Base-by-base conservation (phyloP, 2,329 filamentous ascomycete species). In the Colletotrichum siamense region DNA sequence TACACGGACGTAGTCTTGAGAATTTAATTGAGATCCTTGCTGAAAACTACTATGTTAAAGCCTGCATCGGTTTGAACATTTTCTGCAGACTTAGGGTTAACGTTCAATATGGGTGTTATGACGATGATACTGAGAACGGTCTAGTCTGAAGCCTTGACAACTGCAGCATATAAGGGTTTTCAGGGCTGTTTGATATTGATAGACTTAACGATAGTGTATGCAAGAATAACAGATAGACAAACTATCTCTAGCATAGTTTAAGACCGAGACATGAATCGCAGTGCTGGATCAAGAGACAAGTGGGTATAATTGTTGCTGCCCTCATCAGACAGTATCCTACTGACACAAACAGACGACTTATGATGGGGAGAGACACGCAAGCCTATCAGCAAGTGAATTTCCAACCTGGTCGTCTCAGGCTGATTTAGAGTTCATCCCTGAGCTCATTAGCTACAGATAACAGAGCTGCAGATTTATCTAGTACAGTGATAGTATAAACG, bases 11-110 rank as follows among this genome's bases (percentile, higher is more conserved):
- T 44, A 44, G 39, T 9, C 8, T 44, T 44, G 2, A 44, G 39
- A 3, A 10, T 44, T 10, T 44, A 0, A 44, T 0, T n/a, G 8
- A 44, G 39, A n/a, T 44, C 16, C 5, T 2, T n/a, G 8, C 18
- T n/a, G 8, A 1, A 44, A n/a, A 18, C 39, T 44, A 44, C 39
- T 2, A 9, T 44, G 5, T n/a, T 1, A 18, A 44, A 9, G 39
- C 3, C 5, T 44, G 8, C 2, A 44, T 44, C 8, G 0, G 9
- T 44, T 44, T n/a, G 9, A n/a, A 44, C 0, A n/a, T 5, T 44
- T 18, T 18, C 39, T 9, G 39, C 5, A 44, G 18, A 44, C 39
- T 44, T 44, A 0, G 39, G 39, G 18, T 6, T 16, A n/a, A 44
- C 2, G 39, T 44, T 44, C 5, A 44, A 44, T 10, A n/a, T 44